Evolutionary conservation across 441 rosid species (phyloP).

Genomic region (Erodium texanum): DNA sequence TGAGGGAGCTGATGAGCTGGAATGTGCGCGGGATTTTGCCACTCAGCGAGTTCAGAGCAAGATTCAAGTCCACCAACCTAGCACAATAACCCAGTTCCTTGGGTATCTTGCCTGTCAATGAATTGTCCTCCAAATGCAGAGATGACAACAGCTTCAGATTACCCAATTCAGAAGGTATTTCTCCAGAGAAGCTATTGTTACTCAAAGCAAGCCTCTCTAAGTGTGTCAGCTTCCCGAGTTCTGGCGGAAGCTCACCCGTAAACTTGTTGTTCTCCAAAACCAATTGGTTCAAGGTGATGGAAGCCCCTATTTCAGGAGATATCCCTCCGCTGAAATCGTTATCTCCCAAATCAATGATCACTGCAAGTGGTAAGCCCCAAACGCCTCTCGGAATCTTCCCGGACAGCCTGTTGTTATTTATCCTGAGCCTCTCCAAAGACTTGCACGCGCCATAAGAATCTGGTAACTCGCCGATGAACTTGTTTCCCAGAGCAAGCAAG

Average conservation of each 20-base stretch:
- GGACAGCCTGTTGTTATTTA: slow-evolving; percentile 42
- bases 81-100: slow-evolving; percentile 35
- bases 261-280: slow-evolving; percentile 53
- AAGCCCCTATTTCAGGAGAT: slow-evolving; percentile 36
- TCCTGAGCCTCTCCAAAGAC: slow-evolving; percentile 49
- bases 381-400: slow-evolving; percentile 46
- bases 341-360: slow-evolving; percentile 50
- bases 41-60: slow-evolving; percentile 50
- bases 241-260: slow-evolving; percentile 52
- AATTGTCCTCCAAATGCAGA: slow-evolving; percentile 61
- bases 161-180: slow-evolving; percentile 46
- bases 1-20: slow-evolving; percentile 43
- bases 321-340: slow-evolving; percentile 55
- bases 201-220: slow-evolving; percentile 52
- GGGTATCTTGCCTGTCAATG: slow-evolving; percentile 55
- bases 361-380: slow-evolving; percentile 57
- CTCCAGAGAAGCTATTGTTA: slow-evolving; percentile 51
- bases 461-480: slow-evolving; percentile 60
- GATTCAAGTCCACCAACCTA: slow-evolving; percentile 63
- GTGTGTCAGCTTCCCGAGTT: slow-evolving; percentile 38
- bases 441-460: slow-evolving; percentile 51
- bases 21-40: slow-evolving; percentile 49
- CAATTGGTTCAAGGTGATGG: slow-evolving; percentile 42
- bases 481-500: slow-evolving; percentile 54
- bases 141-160: slow-evolving; percentile 43